These are phyloP conservation scores for Phalaenopsis hybrid DNA, from an alignment of 116 monocot genomes.

Conservation along the genomic window DNA sequence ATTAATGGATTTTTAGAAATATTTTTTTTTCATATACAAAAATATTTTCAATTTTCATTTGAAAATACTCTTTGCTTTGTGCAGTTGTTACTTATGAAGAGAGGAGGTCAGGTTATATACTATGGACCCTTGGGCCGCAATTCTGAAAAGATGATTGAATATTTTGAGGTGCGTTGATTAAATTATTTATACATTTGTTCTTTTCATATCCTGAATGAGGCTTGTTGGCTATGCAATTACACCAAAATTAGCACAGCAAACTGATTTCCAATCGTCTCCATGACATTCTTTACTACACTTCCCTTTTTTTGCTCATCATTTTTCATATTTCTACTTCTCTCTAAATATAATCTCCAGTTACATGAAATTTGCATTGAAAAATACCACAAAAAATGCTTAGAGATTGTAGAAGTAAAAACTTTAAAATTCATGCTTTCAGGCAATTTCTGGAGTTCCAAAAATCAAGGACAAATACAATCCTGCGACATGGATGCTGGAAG, in stretches of 20 bases:
- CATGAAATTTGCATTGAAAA: background rate
- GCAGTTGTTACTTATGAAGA: slow-evolving; percentile 60
- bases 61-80: background rate
- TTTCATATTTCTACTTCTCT: too few relatives aligned
- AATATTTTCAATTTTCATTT: background rate
- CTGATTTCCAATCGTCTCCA: background rate
- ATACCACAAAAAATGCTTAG: background rate
- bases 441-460: slow-evolving; percentile 47
- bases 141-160: slow-evolving; percentile 19
- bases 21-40: background rate
- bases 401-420: too few relatives aligned
- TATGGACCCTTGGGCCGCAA: slow-evolving; percentile 16
- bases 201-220: background rate
- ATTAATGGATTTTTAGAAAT: background rate
- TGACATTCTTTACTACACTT: too few relatives aligned
- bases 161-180: slow-evolving; percentile 21
- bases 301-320: too few relatives aligned
- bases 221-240: background rate
- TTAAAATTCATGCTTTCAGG: slow-evolving; percentile 13
- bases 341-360: background rate
- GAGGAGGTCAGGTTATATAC: slow-evolving; percentile 35
- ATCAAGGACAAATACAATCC: slow-evolving; percentile 51
- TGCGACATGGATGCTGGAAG: slow-evolving; percentile 60
- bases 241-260: background rate
- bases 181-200: background rate